Evolutionary conservation across 352 stramenopile species (phyloP).

Genomic region (Phytophthora nicotianae): DNA sequence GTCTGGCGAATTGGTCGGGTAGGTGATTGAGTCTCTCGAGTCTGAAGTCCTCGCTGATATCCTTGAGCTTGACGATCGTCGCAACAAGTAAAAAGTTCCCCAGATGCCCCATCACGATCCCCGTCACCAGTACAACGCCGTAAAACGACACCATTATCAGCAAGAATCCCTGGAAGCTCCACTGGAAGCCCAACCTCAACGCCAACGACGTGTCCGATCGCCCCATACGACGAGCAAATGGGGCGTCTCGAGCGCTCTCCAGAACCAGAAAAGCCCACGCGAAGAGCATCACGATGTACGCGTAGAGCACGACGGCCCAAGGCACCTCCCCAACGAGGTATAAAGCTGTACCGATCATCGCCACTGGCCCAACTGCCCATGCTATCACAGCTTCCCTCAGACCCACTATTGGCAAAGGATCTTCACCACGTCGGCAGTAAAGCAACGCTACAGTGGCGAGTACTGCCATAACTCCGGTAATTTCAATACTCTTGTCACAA

Average conservation of each 20-base stretch:
- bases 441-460: slow-evolving; percentile 51
- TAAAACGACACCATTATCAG: slow-evolving; percentile 66
- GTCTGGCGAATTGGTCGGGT: slow-evolving; percentile 52
- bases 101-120: slow-evolving; percentile 60
- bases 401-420: slow-evolving; percentile 46
- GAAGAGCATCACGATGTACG: slow-evolving; percentile 67
- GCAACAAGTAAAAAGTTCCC: slow-evolving; percentile 71
- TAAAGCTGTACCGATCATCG: slow-evolving; percentile 57
- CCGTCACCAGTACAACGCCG: slow-evolving; percentile 52
- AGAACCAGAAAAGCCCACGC: slow-evolving; percentile 62
- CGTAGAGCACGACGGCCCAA: slow-evolving; percentile 56
- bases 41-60: slow-evolving; percentile 74
- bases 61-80: slow-evolving; percentile 62
- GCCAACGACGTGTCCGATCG: slow-evolving; percentile 53
- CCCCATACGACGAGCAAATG: slow-evolving; percentile 67
- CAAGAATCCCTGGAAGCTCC: slow-evolving; percentile 68
- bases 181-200: slow-evolving; percentile 59
- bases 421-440: slow-evolving; percentile 55
- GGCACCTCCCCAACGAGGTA: slow-evolving; percentile 54
- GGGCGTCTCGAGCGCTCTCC: slow-evolving; percentile 75
- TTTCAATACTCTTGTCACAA: slow-evolving; percentile 40
- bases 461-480: slow-evolving; percentile 32
- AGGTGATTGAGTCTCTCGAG: slow-evolving; percentile 67
- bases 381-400: slow-evolving; percentile 60
- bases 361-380: slow-evolving; percentile 52